These are phyloP conservation scores for Fusarium buxicola DNA, from an alignment of 2,329 filamentous ascomycete genomes.

Conservation along the genomic window DNA sequence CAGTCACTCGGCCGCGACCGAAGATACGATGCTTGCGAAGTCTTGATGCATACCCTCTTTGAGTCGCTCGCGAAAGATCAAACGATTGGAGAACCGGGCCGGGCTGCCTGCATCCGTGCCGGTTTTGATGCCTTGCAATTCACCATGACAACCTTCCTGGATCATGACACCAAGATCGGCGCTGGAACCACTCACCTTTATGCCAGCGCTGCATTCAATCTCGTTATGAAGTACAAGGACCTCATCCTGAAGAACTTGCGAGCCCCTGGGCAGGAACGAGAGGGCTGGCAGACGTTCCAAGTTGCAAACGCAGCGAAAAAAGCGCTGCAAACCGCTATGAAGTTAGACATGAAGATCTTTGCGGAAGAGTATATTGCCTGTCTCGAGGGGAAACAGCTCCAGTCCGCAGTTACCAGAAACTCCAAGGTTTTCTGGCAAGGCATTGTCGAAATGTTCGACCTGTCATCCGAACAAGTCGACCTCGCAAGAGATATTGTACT, in stretches of 20 bases:
- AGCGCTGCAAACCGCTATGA: conserved; percentile 66
- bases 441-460: conserved; percentile 78
- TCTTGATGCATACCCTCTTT: conserved; percentile 81
- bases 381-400: conserved; percentile 68
- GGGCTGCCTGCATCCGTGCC: conserved; percentile 71
- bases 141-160: conserved; percentile 67
- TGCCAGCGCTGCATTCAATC: conserved; percentile 73
- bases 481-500: conserved; percentile 81
- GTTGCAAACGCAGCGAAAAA: conserved; percentile 58
- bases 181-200: conserved; percentile 68
- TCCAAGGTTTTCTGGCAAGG: conserved; percentile 62
- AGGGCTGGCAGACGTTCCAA: conserved; percentile 56
- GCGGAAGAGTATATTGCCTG: conserved; percentile 67
- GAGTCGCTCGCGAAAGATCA: conserved; percentile 68
- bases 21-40: conserved; percentile 82
- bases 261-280: conserved; percentile 40
- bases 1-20: conserved; percentile 80
- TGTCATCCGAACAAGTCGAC: conserved; percentile 75
- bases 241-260: conserved; percentile 63
- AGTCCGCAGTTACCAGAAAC: conserved; percentile 74
- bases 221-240: conserved; percentile 71
- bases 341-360: conserved; percentile 58
- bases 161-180: conserved; percentile 57
- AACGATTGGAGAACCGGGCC: conserved; percentile 66
- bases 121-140: conserved; percentile 71